Evolutionary conservation across 1,284 basidiomycete genomes (phyloP).

Genomic region (Boletus semigastroideus): DNA sequence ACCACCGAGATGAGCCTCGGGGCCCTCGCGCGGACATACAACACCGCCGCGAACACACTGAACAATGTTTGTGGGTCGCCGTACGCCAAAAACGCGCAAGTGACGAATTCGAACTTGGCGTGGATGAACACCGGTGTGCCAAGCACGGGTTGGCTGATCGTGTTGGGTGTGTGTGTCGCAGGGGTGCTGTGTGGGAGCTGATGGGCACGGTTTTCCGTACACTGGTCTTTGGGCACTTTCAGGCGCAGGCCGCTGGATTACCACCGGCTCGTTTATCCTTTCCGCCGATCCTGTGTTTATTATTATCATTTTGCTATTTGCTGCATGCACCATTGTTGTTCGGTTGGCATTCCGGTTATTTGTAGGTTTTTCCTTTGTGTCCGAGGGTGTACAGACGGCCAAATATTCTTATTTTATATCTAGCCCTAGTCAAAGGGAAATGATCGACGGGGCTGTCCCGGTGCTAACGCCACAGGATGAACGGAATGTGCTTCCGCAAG

Average conservation of each 20-base stretch:
- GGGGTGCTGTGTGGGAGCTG: conserved; percentile 6
- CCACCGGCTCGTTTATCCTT: too few species aligned
- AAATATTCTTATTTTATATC: too few species aligned
- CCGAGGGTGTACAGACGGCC: too few species aligned
- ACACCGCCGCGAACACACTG: conserved; percentile 33
- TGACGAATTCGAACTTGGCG: conserved; percentile 13
- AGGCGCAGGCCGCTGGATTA: background rate
- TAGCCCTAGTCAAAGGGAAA: too few species aligned
- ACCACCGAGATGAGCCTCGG: conserved; percentile 15
- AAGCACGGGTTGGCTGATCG: conserved; percentile 2
- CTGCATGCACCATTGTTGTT: too few species aligned
- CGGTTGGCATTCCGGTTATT: too few species aligned
- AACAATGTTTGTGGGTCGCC: conserved; percentile 37
- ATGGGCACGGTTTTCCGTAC: background rate
- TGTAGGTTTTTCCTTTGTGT: too few species aligned
- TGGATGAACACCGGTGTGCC: conserved; percentile 14
- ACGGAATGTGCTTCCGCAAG: too few species aligned
- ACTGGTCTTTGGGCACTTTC: background rate
- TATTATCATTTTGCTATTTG: background rate
- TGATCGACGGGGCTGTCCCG: too few species aligned
- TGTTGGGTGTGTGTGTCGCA: conserved; percentile 14
- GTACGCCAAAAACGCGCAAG: conserved; percentile 28
- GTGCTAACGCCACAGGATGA: too few species aligned
- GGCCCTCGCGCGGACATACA: conserved; percentile 43
- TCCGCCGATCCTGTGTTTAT: background rate